A percentile compares a stretch with the other conserved stretches of the same genome.
Conservation (phyloP, 2,329 filamentous ascomycete species). For the Meredithiella fracta region DNA sequence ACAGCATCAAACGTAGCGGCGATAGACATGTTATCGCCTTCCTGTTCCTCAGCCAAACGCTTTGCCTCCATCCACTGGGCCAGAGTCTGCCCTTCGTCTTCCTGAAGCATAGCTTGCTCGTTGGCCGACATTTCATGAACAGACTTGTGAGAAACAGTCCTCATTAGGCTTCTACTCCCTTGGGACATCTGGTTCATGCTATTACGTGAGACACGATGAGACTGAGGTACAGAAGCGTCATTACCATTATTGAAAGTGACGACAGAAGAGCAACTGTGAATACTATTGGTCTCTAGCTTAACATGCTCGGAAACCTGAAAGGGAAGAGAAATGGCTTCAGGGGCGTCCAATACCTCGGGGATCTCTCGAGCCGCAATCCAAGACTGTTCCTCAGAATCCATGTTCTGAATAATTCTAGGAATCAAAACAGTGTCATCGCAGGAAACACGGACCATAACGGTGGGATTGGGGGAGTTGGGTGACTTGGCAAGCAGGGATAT, state of each 20-base stretch:
- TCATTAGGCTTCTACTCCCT: slow-evolving; percentile 29
- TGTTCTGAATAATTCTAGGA: slow-evolving; percentile 11
- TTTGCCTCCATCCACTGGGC: slow-evolving; percentile 30
- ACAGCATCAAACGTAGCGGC: slow-evolving; percentile 39
- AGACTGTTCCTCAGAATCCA: slow-evolving; percentile 13
- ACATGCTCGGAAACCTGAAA: slow-evolving; percentile 42
- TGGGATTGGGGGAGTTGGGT: slow-evolving; percentile 23
- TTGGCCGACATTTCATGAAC: slow-evolving; percentile 17
- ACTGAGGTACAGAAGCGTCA: slow-evolving; percentile 18
- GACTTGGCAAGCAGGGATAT: slow-evolving; percentile 27
- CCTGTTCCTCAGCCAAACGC: slow-evolving; percentile 14
- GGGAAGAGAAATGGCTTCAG: slow-evolving; percentile 46
- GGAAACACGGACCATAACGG: slow-evolving; percentile 36
- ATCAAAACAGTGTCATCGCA: slow-evolving; percentile 29
- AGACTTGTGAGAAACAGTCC: slow-evolving; percentile 26
- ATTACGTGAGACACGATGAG: background rate
- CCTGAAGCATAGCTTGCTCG: slow-evolving; percentile 9
- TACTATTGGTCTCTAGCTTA: slow-evolving; percentile 21
- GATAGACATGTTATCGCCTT: slow-evolving; percentile 35
- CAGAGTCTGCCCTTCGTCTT: slow-evolving; percentile 21
- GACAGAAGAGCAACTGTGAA: slow-evolving; percentile 45
- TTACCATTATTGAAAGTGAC: slow-evolving; percentile 44
- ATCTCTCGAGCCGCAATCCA: slow-evolving; percentile 4
- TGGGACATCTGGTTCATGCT: slow-evolving; percentile 32
- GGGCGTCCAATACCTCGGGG: slow-evolving; percentile 24